Base-by-base conservation (phyloP, 768 basidiomycete species). In the Cystobasidium onofrii region DNA sequence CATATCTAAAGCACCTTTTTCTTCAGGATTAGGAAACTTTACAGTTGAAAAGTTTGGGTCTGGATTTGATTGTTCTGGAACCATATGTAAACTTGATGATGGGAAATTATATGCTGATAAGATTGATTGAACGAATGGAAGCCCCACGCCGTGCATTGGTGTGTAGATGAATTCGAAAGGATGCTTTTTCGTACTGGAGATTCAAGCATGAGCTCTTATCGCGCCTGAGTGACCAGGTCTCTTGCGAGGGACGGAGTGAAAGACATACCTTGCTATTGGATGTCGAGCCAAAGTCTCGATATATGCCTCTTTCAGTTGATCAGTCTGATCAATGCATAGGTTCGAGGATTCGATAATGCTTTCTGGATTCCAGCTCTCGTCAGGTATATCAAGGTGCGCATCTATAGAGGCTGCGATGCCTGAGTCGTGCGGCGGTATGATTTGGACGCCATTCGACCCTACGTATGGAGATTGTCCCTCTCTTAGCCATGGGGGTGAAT, bases 31-130 rank as follows among this genome's bases (percentile, higher is more conserved):
- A 1, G 92, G 92, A 80, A 90, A 92, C 25, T 81, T 82, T 20
- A 93, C 89, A 3, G 91, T 92, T 1, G 90, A 87, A 78, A 94
- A 94, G 33, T 91, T 86, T 3, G 92, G 90, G 81, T 94, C 88
- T 1, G 92, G 90, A 1, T 82, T 70, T 75, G 85, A 85, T 80
- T 94, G 92, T 75, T 87, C 85, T 64, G 79, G 78, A 13, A 92
- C 89, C 46, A 76, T 23, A 36, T 73, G 73, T 20, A 75, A 10
- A 23, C 27, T 44, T 79, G 85, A 88, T 0, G 85, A 84, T 20
- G 83, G 77, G 74, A 91, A 87, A 4, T 87, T 87, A 73, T 86
- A 87, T 1, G 81, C 74, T 44, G 83, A 81, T 74, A 93, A 89
- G 0, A 86, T 88, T 63, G 83, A 80, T 9, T 80, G 81, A 46